Conservation (phyloP, 1,284 basidiomycete species). For the Puccinia polysora region DNA sequence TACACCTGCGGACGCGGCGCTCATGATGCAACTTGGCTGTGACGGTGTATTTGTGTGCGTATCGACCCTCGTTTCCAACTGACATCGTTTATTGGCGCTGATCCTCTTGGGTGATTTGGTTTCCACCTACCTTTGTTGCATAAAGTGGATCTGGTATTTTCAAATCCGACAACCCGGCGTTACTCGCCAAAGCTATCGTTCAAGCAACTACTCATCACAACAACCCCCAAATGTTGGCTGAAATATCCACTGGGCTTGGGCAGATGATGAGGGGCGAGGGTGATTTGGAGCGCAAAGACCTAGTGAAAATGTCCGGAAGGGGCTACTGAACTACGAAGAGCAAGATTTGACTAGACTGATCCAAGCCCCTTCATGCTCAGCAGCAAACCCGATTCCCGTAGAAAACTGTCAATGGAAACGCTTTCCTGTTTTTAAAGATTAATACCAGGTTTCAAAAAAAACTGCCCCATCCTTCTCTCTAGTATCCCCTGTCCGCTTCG, state of each 20-base stretch:
- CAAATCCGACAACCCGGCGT: conserved; percentile 86
- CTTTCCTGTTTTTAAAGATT: too few species aligned
- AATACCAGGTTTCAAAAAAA: too few species aligned
- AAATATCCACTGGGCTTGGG: conserved; percentile 54
- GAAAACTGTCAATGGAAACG: too few species aligned
- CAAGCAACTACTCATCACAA: conserved; percentile 97
- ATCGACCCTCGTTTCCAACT: background rate
- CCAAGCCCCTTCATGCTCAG: too few species aligned
- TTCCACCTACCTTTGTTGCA: conserved; percentile 25
- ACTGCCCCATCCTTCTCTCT: too few species aligned
- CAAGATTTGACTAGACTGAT: too few species aligned
- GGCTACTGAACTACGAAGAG: too few species aligned
- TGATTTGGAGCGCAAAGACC: conserved; percentile 10
- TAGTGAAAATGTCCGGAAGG: conserved; percentile 37
- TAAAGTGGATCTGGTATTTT: conserved; percentile 91
- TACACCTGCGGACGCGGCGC: conserved; percentile 92
- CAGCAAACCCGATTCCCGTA: too few species aligned
- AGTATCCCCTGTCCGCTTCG: too few species aligned
- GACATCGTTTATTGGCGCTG: background rate
- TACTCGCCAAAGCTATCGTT: conserved; percentile 92
- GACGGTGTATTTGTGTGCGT: conserved; percentile 74
- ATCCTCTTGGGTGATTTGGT: conserved; percentile 41
- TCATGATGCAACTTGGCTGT: conserved; percentile 99
- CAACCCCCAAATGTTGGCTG: conserved; percentile 77
- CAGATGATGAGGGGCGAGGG: conserved; percentile 39